phyloP scores from a whole-genome alignment of 2,329 filamentous ascomycete species.

The Fusarium dlaminii region DNA sequence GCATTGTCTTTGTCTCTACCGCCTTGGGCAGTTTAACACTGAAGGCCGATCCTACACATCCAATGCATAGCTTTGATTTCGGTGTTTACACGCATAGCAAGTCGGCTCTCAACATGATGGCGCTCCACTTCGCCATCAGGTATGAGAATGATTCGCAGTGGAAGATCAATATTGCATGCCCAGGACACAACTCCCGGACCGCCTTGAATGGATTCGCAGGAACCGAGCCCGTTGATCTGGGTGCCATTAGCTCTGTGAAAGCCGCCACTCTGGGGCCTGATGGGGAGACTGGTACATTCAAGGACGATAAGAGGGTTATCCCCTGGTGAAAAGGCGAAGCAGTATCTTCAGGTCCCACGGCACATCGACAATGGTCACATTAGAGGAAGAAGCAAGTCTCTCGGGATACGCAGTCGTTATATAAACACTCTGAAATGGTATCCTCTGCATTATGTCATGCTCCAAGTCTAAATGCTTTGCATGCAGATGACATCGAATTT shows the following conservation, averaged over 20 bases:
- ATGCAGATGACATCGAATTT: conserved; percentile 21
- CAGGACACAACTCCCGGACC: conserved; percentile 6
- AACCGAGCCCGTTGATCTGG: not conserved
- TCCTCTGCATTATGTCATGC: conserved; percentile 31
- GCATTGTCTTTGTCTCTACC: conserved; percentile 30
- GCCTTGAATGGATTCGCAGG: conserved; percentile 17
- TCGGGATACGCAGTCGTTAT: conserved; percentile 26
- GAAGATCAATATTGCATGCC: conserved; percentile 27
- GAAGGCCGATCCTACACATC: conserved; percentile 10
- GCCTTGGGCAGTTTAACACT: conserved; percentile 17
- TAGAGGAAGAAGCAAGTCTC: not conserved
- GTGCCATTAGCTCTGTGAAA: conserved; percentile 11
- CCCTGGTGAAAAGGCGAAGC: conserved; percentile 6
- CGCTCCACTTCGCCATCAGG: conserved; percentile 19
- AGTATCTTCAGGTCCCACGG: too few relatives aligned
- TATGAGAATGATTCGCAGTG: conserved; percentile 11
- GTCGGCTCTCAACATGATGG: conserved; percentile 31
- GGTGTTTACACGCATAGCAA: conserved; percentile 29
- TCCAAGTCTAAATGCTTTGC: conserved; percentile 21
- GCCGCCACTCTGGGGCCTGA: conserved; percentile 1
- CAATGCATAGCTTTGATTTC: not conserved
- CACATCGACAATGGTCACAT: not conserved
- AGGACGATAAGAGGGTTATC: conserved; percentile 3
- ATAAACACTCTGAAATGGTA: conserved; percentile 34
- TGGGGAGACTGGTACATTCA: conserved; percentile 9